phyloP scores from a whole-genome alignment of 108 stramenopile species.

The Fragilariopsis cylindrus region DNA sequence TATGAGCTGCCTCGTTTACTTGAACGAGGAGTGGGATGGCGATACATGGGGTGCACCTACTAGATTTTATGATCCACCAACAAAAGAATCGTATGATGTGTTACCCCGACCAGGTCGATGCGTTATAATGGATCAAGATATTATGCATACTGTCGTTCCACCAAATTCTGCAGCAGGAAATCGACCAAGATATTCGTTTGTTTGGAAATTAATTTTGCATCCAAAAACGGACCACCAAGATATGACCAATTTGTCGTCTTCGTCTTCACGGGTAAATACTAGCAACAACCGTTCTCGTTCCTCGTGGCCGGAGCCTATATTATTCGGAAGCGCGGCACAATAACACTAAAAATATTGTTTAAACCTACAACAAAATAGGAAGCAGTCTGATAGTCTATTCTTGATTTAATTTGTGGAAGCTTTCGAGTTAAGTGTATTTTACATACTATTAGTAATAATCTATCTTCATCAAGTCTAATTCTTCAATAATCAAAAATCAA shows the following conservation, averaged over 20 bases:
- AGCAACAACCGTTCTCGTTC: not conserved
- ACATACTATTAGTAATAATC: no score
- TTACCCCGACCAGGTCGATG: constrained; percentile 55
- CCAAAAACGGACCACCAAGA: constrained; percentile 51
- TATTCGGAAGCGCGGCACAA: constrained; percentile 47
- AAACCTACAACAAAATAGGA: no score
- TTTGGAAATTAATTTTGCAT: constrained; percentile 77
- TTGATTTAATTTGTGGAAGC: no score
- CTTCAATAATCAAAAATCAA: no score
- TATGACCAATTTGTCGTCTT: constrained; percentile 41
- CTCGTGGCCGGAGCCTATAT: constrained; percentile 39
- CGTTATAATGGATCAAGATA: constrained; percentile 71
- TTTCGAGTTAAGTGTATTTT: no score
- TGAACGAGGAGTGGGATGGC: constrained; percentile 62
- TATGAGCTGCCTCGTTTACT: constrained; percentile 67
- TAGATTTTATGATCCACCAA: constrained; percentile 63
- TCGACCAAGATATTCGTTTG: constrained; percentile 68
- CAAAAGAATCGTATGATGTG: constrained; percentile 42
- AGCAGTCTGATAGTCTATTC: no score
- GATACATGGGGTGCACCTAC: constrained; percentile 69
- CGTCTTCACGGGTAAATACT: no score
- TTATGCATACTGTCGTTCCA: constrained; percentile 64
- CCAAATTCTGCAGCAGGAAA: constrained; percentile 51
- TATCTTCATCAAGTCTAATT: no score
- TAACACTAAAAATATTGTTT: no score